A percentile compares a stretch with the other conserved stretches of the same genome.
phyloP scores from a whole-genome alignment of 1,139 yeast species.

The Suhomyces bribrorum region DNA sequence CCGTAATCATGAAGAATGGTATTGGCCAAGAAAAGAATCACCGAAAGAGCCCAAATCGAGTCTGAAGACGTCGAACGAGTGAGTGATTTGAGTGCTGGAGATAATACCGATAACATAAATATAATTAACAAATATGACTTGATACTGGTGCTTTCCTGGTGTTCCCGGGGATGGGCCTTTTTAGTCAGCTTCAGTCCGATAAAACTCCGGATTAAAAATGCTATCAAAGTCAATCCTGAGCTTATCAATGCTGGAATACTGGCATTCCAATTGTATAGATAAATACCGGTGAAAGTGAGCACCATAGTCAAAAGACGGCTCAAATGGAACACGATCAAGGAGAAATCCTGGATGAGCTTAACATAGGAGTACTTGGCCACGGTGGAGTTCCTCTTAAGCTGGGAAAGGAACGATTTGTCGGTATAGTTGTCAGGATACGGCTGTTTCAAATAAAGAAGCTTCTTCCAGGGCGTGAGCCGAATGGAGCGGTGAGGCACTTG shows the following conservation, averaged over 20 bases:
- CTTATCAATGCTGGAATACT: constrained; percentile 34
- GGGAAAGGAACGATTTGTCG: constrained; percentile 74
- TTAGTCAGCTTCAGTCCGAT: constrained; percentile 20
- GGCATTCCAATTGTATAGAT: constrained; percentile 49
- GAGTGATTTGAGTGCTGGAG: constrained; percentile 87
- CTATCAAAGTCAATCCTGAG: constrained; percentile 29
- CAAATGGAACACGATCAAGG: constrained; percentile 66
- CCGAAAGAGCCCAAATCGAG: constrained; percentile 90
- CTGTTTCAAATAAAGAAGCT: constrained; percentile 83
- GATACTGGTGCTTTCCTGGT: constrained; percentile 23
- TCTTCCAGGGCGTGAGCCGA: constrained; percentile 61
- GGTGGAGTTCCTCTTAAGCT: constrained; percentile 73
- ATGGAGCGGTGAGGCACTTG: not conserved
- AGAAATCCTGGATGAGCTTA: constrained; percentile 66
- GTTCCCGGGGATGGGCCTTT: constrained; percentile 7
- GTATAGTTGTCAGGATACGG: constrained; percentile 93
- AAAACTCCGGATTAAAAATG: constrained; percentile 17
- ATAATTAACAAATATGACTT: constrained; percentile 71
- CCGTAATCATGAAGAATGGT: constrained; percentile 69
- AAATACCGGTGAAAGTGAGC: constrained; percentile 61
- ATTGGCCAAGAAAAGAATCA: constrained; percentile 72
- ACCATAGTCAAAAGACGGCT: constrained; percentile 61
- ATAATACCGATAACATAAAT: constrained; percentile 69
- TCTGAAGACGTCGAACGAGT: constrained; percentile 90
- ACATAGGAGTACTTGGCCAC: constrained; percentile 67